Evolutionary conservation across 768 basidiomycete genomes (phyloP), one percentile per base, ranked within the genome.

Genomic region (Kwoniella pini): DNA sequence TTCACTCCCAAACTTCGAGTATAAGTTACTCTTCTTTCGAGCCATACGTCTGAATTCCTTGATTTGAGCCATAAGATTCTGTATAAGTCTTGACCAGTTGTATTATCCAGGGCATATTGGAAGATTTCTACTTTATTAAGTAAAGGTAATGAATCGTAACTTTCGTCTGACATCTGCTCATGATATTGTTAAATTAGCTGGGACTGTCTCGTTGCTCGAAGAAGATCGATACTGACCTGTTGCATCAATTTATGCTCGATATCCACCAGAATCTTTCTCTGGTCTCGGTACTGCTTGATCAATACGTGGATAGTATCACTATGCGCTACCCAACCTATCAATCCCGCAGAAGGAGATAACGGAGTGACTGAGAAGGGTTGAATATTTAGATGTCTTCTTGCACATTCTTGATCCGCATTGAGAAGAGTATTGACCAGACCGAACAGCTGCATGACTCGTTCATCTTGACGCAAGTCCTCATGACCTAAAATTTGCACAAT

Each of bases 91-190:
- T 98, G 96, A 1, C 96, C 96, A 0, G 93, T 97, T 1, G 96
- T 98, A 72, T 98, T 97, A 79, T 98, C 94, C 43, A 98, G 82
- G 5, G 96, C 94, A 69, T 98, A 97, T 78, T 98, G 93, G 80
- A 99, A 99, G 2, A 99, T 96, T 76, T 99, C 96, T 39, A 99
- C 90, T 81, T 99, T 99, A 77, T 99, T 95, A 50, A 99, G 84
- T 4, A 97, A 82, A 28, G 88, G 91, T 28, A 98, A 81, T 70
- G 88, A 90, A 78, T 98, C 95, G 78, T 98, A 99, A 45, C 64
- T 67, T 74, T 98, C 95, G 10, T 96, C 95, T 9, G 96, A 96
- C 95, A 97, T 98, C 93, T 97, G 58, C n/a, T 22, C 51, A 39
- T 38, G 33, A 1, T 17, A 36, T 36, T 36, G 7, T 15, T 7